Base-by-base conservation (phyloP, 2,329 filamentous ascomycete species). In the Claviceps paspali region DNA sequence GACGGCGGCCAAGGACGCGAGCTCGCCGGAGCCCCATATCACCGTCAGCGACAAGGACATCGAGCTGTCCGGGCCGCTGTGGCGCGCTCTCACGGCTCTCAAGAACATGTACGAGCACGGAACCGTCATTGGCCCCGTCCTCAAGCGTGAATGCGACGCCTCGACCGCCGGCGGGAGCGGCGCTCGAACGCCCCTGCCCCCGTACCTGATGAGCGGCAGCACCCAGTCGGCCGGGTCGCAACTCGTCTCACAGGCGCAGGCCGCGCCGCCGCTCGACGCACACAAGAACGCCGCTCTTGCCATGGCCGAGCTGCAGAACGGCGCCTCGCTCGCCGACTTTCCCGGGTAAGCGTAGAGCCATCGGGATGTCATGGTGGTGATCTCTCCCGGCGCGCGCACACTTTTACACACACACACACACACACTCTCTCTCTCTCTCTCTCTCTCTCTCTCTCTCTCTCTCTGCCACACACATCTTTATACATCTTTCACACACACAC, bases 101-200 rank as follows among this genome's bases (percentile, higher is more conserved):
- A 73, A 67, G 45, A 78, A 76, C 47, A 79, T 79, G 2, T 79
- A 79, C 49, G 73, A 78, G 48, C 72, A 79, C 52, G 75, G 75
- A 2, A 68, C 65, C 36, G 60, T 78, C 10, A 60, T 67, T 11
- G 70, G 68, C 4, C 58, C 62, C 0, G 54, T 55, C n/a, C 52
- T 67, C 12, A 70, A 67, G 49, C 61, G 63, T 32, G 69, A 74
- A 24, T 60, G 59, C 10, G 62, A 61, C 21, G 21, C n/a, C n/a
- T n/a, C n/a, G n/a, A 10, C 61, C 61, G 30, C 7, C 14, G 57
- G 60, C 4, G 63, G 59, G 1, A 69, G 67, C 28, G 66, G 65
- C 24, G 56, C 54, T 4, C 53, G 63, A 18, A 66, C 67, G 7
- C 62, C 66, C 0, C 43, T 64, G 17, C 45, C 50, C 10, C 43